Base-by-base conservation (phyloP, 164 flowering plant species). In the Umbellularia californica region DNA sequence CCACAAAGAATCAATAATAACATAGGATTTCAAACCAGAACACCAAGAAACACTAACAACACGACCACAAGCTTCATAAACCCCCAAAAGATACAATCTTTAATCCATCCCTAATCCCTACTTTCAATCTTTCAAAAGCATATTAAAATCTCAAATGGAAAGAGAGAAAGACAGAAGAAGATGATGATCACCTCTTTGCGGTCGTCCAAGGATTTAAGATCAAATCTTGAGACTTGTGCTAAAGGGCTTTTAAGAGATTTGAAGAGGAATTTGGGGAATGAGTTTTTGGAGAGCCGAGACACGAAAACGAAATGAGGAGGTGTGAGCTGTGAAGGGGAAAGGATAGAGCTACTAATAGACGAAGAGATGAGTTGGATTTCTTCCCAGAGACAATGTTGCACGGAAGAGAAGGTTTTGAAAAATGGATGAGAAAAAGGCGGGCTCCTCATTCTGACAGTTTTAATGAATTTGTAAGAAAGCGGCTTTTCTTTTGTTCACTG, bases 121-220 rank as follows among this genome's bases (percentile, higher is more conserved):
- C 20, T 58, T 58, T 10, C 22, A 20, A 58, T 22, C 64, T 6
- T 58, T 20, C 64, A 58, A 19, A 58, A 22, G 10, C 24, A 3
- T 0, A 10, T 5, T 0, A 58, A n/a, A 60, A 60, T 5, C 64
- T 14, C 20, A 60, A 19, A 5, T 19, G 7, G 62, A 23, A 22
- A 12, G 51, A 47, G 67, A 41, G 47, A 17, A 33, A 50, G 24
- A 73, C 23, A 25, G 17, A 22, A 66, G 13, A 23, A 41, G 41
- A 27, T n/a, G 20, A 58, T 5, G 3, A 6, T 76, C n/a, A 73
- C 74, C 79, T 73, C 76, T 64, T 77, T 77, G 25, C 76, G 70
- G 14, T 63, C 76, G 7, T 73, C 79, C 76, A 69, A 73, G 72
- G 52, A 50, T 22, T 68, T 41, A 30, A 30, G 4, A 30, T 30